These are phyloP conservation scores for Bipolaris victoriae DNA, from an alignment of 2,329 filamentous ascomycete genomes.

Conservation along the genomic window DNA sequence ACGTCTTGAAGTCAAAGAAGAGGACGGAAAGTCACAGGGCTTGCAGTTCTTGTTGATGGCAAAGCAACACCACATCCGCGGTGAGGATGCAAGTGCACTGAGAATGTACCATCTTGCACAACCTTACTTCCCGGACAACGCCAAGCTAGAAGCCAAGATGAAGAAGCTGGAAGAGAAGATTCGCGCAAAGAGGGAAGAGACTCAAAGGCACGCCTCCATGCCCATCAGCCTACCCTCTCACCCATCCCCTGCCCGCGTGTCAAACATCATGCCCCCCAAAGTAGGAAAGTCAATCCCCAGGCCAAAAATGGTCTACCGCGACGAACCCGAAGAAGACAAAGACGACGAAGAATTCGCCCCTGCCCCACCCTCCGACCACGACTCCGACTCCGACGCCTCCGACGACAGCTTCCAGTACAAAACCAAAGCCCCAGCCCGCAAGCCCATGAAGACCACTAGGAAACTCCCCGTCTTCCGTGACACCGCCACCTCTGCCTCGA, in stretches of 20 bases:
- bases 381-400: conserved; percentile 46
- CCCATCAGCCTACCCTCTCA: conserved; percentile 25
- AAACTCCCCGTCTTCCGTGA: conserved; percentile 51
- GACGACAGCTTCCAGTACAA: conserved; percentile 48
- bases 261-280: conserved; percentile 48
- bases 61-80: conserved; percentile 84
- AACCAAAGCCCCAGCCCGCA: conserved; percentile 34
- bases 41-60: conserved; percentile 87
- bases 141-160: conserved; percentile 70
- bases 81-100: conserved; percentile 78
- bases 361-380: conserved; percentile 42
- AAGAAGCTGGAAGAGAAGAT: conserved; percentile 59
- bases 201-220: conserved; percentile 23
- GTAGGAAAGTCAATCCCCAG: conserved; percentile 27
- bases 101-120: conserved; percentile 85
- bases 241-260: conserved; percentile 16
- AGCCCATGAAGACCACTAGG: conserved; percentile 39
- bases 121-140: conserved; percentile 84
- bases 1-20: conserved; percentile 73
- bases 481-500: conserved; percentile 7
- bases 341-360: conserved; percentile 55
- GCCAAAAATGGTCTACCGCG: conserved; percentile 19
- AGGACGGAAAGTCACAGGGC: conserved; percentile 80
- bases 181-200: conserved; percentile 47
- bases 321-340: conserved; percentile 26